Conservation (phyloP, 2,329 filamentous ascomycete species). For the Ophiostoma sp. region DNA sequence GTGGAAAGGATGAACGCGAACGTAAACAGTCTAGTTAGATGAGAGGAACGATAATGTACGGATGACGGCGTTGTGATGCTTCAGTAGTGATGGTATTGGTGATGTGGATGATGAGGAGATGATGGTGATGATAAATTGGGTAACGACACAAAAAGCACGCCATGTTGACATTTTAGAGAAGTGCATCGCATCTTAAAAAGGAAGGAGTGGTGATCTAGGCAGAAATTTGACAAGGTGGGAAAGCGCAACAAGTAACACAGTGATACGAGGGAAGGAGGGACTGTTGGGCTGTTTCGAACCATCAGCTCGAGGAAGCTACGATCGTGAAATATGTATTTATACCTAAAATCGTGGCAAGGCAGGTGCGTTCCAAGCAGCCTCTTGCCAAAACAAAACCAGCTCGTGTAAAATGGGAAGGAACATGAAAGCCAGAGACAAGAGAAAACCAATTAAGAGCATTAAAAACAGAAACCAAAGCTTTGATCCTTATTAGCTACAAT, state of each 20-base stretch:
- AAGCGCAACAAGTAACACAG: neutral
- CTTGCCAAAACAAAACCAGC: neutral
- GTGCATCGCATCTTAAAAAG: neutral
- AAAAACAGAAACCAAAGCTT: neutral
- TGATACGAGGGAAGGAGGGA: neutral
- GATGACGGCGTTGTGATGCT: neutral
- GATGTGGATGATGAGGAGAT: neutral
- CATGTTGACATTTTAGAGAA: neutral
- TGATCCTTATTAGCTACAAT: neutral
- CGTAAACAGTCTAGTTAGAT: neutral
- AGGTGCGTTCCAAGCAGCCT: neutral
- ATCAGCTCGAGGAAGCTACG: slow-evolving; percentile 1
- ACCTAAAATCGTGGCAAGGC: neutral
- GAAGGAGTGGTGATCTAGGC: neutral
- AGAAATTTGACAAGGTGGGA: neutral
- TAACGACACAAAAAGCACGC: neutral
- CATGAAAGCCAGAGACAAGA: neutral
- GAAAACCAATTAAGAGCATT: neutral
- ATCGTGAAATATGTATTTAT: neutral
- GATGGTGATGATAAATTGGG: neutral
- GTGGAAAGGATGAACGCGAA: neutral
- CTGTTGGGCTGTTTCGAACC: neutral
- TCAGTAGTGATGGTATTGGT: neutral
- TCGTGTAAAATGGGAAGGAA: neutral
- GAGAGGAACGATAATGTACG: neutral